Evolutionary conservation across 345 rosid species (phyloP), one percentile per base, ranked within the genome.

Genomic region (Capsella bursapastoris): DNA sequence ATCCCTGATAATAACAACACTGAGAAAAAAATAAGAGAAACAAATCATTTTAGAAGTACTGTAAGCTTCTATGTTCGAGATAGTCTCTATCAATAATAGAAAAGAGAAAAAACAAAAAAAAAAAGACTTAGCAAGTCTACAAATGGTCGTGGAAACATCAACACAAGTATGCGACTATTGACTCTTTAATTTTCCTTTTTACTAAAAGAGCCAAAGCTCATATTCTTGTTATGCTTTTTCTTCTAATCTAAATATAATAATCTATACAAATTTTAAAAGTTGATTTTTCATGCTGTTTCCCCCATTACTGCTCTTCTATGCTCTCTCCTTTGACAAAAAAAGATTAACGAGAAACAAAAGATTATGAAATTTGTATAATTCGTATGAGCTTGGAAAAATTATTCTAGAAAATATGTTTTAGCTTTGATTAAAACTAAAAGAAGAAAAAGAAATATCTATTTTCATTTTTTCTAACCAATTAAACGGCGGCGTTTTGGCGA

Each of bases 251-350:
- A n/a, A 18, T 3, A 66, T 47, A 29, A 41, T 10, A 53, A 53
- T 18, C 22, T 35, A 57, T 27, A 22, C 25, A 22, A 44, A 41
- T 63, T 38, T 58, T 22, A 51, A 49, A 5, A 4, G 45, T 44
- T 18, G 0, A 14, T 44, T 58, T 58, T 57, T 32, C 50, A 32
- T 55, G 49, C 29, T 43, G 25, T 43, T 68, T 52, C 63, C 69
- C 57, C 69, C 69, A 75, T 47, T 51, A 52, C 32, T 66, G 62
- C 40, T 43, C 79, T 75, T 51, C 59, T 56, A 52, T 49, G 12
- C 27, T 27, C 18, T 18, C 22, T 18, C 22, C 22, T 18, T 18
- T 18, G 22, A 18, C 0, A 18, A 18, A 18, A 18, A 22, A 22
- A 22, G 25, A 22, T 22, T 22, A 22, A 22, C 25, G 25, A 22